These are phyloP conservation scores for Fagus crenata DNA, from an alignment of 306 rosid genomes.

Conservation along the genomic window DNA sequence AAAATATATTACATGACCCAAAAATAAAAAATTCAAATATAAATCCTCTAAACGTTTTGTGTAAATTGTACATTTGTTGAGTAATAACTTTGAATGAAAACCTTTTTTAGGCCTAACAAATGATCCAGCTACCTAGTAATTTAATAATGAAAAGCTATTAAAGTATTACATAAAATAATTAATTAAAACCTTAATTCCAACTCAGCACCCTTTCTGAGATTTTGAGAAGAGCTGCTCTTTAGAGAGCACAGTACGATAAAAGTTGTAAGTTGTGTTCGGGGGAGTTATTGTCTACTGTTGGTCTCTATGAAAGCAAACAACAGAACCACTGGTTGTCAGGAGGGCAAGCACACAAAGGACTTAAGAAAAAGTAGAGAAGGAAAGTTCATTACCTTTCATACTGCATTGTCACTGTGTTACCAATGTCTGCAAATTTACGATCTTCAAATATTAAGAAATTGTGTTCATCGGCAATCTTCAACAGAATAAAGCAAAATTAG, in stretches of 20 bases:
- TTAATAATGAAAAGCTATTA: neutral
- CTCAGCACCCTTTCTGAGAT: slow-evolving; percentile 40
- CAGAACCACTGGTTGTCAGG: slow-evolving; percentile 16
- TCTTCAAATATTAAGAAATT: slow-evolving; percentile 94
- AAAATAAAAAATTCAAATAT: no score
- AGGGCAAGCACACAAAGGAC: slow-evolving; percentile 7
- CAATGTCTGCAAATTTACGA: slow-evolving; percentile 93
- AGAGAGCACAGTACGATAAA: no score
- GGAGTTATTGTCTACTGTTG: no score
- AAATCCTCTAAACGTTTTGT: no score
- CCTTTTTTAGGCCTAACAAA: no score
- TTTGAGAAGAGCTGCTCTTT: no score
- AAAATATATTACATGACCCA: no score
- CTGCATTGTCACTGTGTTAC: slow-evolving; percentile 93
- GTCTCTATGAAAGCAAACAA: slow-evolving; percentile 46
- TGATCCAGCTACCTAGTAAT: no score
- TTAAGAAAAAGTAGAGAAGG: slow-evolving; percentile 1
- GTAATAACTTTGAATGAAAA: no score
- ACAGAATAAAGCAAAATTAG: slow-evolving; percentile 34
- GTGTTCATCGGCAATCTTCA: slow-evolving; percentile 77
- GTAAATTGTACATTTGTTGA: no score
- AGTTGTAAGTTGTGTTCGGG: no score
- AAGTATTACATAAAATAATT: neutral
- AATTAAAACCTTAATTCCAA: slow-evolving; percentile 65
- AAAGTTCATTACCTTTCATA: slow-evolving; percentile 67